Evolutionary conservation across 345 rosid genomes (phyloP), one percentile per base, ranked within the genome.

Genomic region (Corchorus capsularis): DNA sequence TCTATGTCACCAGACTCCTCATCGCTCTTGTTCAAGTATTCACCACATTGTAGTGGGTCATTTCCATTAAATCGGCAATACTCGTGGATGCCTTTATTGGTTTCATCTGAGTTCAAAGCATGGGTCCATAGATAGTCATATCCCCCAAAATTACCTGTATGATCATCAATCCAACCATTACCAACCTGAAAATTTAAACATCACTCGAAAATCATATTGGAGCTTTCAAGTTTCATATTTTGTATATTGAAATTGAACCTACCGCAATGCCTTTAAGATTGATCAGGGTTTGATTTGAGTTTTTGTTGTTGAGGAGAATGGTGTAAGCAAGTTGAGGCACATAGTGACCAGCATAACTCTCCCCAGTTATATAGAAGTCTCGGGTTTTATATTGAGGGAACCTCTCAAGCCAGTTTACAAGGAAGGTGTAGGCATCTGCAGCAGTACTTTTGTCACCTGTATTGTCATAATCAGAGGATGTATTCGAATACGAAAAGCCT

Each of bases 321-420:
- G 82, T 59, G 63, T 78, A 73, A 7, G 90, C 86, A 70, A 87
- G 74, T 74, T 87, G 90, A 27, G 90, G 88, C 20, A 83, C 88
- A 50, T 83, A 87, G 59, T 87, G 90, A 61, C 90, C 90, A 20
- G 84, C 85, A 34, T 87, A 87, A 79, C 90, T 81, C 74, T 87
- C 85, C 10, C 88, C 85, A 34, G 81, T 70, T 20, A 87, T 78
- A 75, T 75, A 87, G 49, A 87, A 81, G 14, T 85, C 84, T 32
- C 86, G 60, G 19, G 52, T 73, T 72, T 87, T 83, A 73, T 87
- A 87, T 64, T 85, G 85, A 0, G 88, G 90, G 56, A 87, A 87
- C 79, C 88, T 87, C 57, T 85, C 82, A 14, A 87, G 78, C 88
- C 90, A 87, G 70, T 85, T 85, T 34, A 85, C 65, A n/a, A 87